Conservation (phyloP, 768 basidiomycete genomes). For the Kwoniella dejecticola region DNA sequence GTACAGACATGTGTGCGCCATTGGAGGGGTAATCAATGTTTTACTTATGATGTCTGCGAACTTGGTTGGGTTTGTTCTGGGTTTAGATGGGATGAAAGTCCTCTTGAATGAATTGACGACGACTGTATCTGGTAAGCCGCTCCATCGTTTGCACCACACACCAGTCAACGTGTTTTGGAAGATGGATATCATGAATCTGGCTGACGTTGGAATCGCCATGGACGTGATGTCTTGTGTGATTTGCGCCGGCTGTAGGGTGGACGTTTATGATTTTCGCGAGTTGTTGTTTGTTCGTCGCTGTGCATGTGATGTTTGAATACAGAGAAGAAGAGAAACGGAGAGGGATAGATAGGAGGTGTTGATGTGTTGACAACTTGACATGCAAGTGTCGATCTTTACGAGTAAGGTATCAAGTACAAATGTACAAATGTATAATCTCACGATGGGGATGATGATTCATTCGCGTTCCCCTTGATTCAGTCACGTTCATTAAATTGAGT, state of each 20-base stretch:
- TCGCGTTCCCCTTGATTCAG: not conserved
- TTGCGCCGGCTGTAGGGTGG: constrained; percentile 68
- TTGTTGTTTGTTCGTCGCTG: constrained; percentile 72
- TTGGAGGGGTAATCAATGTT: constrained; percentile 80
- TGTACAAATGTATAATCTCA: no score
- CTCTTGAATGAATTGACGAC: constrained; percentile 67
- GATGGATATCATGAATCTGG: no score
- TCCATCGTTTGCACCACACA: no score
- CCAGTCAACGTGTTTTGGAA: no score
- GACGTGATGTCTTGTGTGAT: not conserved
- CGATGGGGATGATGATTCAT: not conserved
- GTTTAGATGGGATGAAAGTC: constrained; percentile 73
- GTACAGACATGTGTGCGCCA: constrained; percentile 83
- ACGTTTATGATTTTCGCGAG: constrained; percentile 67
- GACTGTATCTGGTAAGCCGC: constrained; percentile 65
- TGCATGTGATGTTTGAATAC: constrained; percentile 96
- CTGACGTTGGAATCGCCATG: no score
- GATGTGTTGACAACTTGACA: no score
- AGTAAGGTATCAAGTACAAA: no score
- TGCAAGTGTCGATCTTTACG: no score
- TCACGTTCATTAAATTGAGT: not conserved
- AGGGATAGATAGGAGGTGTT: constrained; percentile 61
- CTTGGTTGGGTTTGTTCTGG: constrained; percentile 91
- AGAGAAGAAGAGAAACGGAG: constrained; percentile 73
- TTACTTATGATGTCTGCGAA: constrained; percentile 90